A percentile compares a stretch with the other conserved stretches of the same genome.
Evolutionary conservation across 345 rosid genomes (phyloP).

Genomic region (Ailanthus altissimus): DNA sequence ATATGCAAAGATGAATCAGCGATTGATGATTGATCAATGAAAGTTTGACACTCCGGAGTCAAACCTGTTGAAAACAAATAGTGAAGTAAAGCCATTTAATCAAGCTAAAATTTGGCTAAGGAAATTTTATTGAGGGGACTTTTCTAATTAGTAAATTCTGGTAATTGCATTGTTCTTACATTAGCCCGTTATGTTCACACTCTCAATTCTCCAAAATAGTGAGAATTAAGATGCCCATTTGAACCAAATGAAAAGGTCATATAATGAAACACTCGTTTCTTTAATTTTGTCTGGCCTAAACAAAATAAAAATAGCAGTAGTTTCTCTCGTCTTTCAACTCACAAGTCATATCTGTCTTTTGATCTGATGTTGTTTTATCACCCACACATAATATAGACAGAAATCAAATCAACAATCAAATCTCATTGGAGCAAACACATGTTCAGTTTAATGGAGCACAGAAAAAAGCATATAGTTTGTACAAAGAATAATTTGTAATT

Average conservation of each 20-base stretch:
- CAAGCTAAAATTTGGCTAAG: background rate
- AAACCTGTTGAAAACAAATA: background rate
- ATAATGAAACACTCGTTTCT: no score
- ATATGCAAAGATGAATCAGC: background rate
- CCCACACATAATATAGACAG: no score
- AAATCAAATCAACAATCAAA: background rate
- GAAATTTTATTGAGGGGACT: background rate
- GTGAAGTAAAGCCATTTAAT: no score
- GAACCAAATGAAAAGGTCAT: no score
- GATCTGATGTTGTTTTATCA: no score
- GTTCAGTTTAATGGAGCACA: background rate
- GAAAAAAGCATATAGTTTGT: background rate
- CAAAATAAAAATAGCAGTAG: background rate
- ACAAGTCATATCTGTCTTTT: no score
- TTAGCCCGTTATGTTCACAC: background rate
- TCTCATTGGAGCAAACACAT: no score
- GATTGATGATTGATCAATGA: background rate
- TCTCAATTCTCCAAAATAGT: background rate
- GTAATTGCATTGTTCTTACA: no score
- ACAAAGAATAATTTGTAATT: background rate
- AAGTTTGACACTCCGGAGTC: background rate
- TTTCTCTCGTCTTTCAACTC: no score
- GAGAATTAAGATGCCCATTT: background rate
- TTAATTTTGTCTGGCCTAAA: background rate
- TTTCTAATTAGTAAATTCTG: no score